phyloP scores from a whole-genome alignment of 306 rosid species.

The Rosa multiflora region DNA sequence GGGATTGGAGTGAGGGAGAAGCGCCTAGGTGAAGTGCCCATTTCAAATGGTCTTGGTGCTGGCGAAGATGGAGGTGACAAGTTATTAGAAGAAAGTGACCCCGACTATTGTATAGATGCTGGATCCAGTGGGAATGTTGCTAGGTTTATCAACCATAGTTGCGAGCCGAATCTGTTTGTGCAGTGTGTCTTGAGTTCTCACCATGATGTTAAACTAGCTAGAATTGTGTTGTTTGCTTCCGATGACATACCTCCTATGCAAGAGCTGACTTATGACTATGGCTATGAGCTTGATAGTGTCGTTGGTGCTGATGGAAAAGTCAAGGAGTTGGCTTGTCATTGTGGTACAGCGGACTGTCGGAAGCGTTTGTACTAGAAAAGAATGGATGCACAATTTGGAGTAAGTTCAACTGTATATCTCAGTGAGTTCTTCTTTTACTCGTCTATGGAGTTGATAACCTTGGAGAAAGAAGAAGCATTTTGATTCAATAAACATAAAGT shows the following conservation, averaged over 20 bases:
- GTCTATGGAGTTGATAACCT: background rate
- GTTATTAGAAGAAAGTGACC: constrained; percentile 2
- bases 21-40: constrained; percentile 18
- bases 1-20: constrained; percentile 29
- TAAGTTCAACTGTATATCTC: background rate
- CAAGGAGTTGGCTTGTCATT: constrained; percentile 1
- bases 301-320: constrained; percentile 9
- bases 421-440: background rate
- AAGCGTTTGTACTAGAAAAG: constrained; percentile 18
- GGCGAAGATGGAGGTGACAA: background rate
- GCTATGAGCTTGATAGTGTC: constrained; percentile 18
- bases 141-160: constrained; percentile 31
- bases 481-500: background rate
- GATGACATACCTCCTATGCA: constrained; percentile 23
- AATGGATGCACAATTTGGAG: background rate
- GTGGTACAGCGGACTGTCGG: constrained; percentile 15
- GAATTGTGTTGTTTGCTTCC: constrained; percentile 28
- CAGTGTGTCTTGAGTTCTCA: constrained; percentile 32
- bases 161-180: constrained; percentile 32
- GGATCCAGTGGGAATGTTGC: constrained; percentile 26
- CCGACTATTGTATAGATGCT: constrained; percentile 19
- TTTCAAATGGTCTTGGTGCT: background rate
- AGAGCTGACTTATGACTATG: constrained; percentile 24
- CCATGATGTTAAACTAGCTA: constrained; percentile 23
- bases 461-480: background rate